Percentiles rank a stretch among this genome's conserved stretches.
Evolutionary conservation across 208 protist genomes (phyloP).

Genomic region (Trypanosoma boissoni): DNA sequence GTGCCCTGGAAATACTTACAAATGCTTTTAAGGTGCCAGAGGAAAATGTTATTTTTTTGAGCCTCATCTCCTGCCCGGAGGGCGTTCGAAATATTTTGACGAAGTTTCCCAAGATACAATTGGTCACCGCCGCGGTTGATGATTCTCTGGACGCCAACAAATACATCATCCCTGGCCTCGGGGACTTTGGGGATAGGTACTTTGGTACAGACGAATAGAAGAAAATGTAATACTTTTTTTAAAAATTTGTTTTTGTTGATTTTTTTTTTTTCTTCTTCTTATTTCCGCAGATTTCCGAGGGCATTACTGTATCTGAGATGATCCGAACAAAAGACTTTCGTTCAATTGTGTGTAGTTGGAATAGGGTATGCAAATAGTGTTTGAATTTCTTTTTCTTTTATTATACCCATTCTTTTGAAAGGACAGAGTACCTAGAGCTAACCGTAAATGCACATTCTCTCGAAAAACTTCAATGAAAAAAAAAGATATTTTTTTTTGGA

Average conservation of each 20-base stretch:
- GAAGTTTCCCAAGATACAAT: conserved; percentile 79
- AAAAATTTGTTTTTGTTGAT: conserved; percentile 1
- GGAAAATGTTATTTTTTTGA: conserved; percentile 97
- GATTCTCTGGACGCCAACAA: conserved; percentile 86
- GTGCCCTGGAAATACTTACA: conserved; percentile 78
- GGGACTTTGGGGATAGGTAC: conserved; percentile 97
- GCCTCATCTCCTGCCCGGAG: conserved; percentile 91
- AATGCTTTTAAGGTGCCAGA: conserved; percentile 80
- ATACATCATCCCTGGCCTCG: conserved; percentile 96
- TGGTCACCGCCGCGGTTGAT: conserved; percentile 93
- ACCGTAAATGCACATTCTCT: no score
- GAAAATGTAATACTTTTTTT: not conserved
- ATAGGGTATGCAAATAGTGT: no score
- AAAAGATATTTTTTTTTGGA: no score
- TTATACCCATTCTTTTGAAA: no score
- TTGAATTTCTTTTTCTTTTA: no score
- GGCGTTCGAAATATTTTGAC: conserved; percentile 66
- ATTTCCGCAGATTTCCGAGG: not conserved
- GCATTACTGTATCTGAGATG: not conserved
- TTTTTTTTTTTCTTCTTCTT: not conserved
- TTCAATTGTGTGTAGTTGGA: no score
- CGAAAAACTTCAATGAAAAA: no score
- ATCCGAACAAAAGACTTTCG: no score
- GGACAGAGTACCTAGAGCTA: no score
- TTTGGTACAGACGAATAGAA: conserved; percentile 86